Evolutionary conservation across 2,329 filamentous ascomycete species (phyloP).

Genomic region (Fusarium newnesense): DNA sequence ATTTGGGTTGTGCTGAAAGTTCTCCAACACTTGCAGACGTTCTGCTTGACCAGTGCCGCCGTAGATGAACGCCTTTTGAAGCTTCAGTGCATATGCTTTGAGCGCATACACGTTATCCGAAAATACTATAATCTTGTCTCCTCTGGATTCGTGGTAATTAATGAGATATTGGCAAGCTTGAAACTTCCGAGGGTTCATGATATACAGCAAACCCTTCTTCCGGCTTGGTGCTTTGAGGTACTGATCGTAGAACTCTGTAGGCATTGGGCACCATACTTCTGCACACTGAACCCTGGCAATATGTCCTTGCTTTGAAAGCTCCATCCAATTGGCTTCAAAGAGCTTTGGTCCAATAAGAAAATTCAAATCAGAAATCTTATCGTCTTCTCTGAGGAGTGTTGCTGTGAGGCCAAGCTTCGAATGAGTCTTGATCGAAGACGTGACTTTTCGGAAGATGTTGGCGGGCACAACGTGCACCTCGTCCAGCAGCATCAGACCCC

Average conservation of each 20-base stretch:
- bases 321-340: slow-evolving; percentile 99
- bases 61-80: slow-evolving; percentile 90
- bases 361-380: slow-evolving; percentile 97
- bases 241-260: slow-evolving; percentile 95
- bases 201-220: slow-evolving; percentile 73
- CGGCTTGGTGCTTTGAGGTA: slow-evolving; percentile 77
- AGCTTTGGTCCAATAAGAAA: slow-evolving; percentile 97
- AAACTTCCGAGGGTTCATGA: slow-evolving; percentile 98
- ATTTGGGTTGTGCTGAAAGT: slow-evolving; percentile 91
- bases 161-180: slow-evolving; percentile 98
- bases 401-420: slow-evolving; percentile 95
- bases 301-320: slow-evolving; percentile 94
- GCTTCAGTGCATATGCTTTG: slow-evolving; percentile 82
- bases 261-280: slow-evolving; percentile 99
- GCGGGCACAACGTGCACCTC: slow-evolving; percentile 98
- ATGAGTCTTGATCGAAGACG: slow-evolving; percentile 91
- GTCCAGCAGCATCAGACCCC: slow-evolving; percentile 96
- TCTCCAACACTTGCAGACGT: slow-evolving; percentile 86
- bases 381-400: slow-evolving; percentile 92
- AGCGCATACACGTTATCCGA: slow-evolving; percentile 97
- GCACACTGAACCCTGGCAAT: slow-evolving; percentile 98
- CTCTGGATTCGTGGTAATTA: slow-evolving; percentile 92
- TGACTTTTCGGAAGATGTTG: slow-evolving; percentile 95
- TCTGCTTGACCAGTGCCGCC: slow-evolving; percentile 88
- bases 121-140: slow-evolving; percentile 98